Percentiles rank a stretch among this genome's conserved stretches.
Conservation (phyloP, 805 yeast genomes). For the Blastobotrys mokoenaii region DNA sequence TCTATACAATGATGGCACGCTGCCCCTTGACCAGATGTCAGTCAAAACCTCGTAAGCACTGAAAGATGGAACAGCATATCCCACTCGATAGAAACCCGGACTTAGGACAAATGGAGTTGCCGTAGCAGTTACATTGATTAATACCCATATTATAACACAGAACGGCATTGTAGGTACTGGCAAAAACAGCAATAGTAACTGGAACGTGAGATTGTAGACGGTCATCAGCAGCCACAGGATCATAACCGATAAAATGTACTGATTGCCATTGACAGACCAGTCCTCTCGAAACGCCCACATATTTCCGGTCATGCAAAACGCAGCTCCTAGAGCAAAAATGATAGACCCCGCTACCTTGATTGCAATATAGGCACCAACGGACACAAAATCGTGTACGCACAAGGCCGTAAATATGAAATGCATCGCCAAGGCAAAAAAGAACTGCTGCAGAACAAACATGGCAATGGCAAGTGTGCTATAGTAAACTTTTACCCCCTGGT, state of each 20-base stretch:
- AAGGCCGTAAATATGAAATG: slow-evolving; percentile 1
- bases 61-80: slow-evolving; percentile 11
- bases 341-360: background rate
- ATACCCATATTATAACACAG: slow-evolving; percentile 5
- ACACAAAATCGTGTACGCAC: background rate
- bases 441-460: slow-evolving; percentile 11
- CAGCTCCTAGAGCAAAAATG: slow-evolving; percentile 3
- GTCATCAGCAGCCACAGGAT: slow-evolving; percentile 5
- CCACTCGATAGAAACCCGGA: slow-evolving; percentile 10
- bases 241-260: slow-evolving; percentile 12
- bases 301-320: slow-evolving; percentile 6
- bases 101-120: slow-evolving; percentile 4
- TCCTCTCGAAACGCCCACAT: slow-evolving; percentile 11
- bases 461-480: slow-evolving; percentile 8
- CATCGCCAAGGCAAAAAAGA: slow-evolving; percentile 7
- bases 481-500: slow-evolving; percentile 7
- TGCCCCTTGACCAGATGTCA: slow-evolving; percentile 12
- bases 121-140: slow-evolving; percentile 5
- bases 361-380: background rate
- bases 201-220: slow-evolving; percentile 2
- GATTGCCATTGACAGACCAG: slow-evolving; percentile 9
- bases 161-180: slow-evolving; percentile 8
- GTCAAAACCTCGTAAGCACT: slow-evolving; percentile 5
- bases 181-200: slow-evolving; percentile 1
- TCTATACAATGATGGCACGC: slow-evolving; percentile 4